Base-by-base conservation (phyloP, 345 rosid species). In the Raphanus raphanistrum region DNA sequence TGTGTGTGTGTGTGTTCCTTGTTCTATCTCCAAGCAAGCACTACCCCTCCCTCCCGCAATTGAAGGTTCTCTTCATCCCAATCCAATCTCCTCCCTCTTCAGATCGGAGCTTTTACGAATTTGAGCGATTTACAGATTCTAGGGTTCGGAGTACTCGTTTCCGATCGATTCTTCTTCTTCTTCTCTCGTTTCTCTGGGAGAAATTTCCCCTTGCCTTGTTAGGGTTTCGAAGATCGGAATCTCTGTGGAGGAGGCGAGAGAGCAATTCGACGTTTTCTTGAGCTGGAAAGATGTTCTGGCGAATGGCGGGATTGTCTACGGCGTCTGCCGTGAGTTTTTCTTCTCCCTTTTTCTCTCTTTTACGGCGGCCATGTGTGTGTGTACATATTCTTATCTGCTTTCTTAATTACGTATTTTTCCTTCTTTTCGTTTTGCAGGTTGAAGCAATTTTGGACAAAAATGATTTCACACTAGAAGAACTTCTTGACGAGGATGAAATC, bases 401-500 rank as follows among this genome's bases (percentile, higher is more conserved):
- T 52, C 38, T 63, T 25, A 68, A 28, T 50, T 27, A 32, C 28
- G 33, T 57, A 36, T 38, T 73, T 55, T 16, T 31, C 29, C 5
- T 27, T 8, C 16, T 54, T 38, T 65, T 17, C 1, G n/a, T 50
- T 50, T 76, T 81, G 75, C 85, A 94, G 98, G 94, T 94, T 87
- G 98, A 94, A 84, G 72, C 94, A 59, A 88, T 94, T 83, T 85
- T 94, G 85, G 98, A 94, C 63, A 94, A 91, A 84, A 96, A 88
- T 7, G 84, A 84, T 72, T 91, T 86, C 79, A 88, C 97, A 28
- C 61, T 94, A 83, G 96, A 94, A 76, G 98, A 94, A 85, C 96
- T 94, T 84, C 94, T 94, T 67, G 94, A 91, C 17, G 98, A 94
- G 87, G 98, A 91, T 84, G 98, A 94, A 80, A 87, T 94, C 35